Base-by-base conservation (phyloP, 768 basidiomycete genomes). In the Suillus occidentalis region DNA sequence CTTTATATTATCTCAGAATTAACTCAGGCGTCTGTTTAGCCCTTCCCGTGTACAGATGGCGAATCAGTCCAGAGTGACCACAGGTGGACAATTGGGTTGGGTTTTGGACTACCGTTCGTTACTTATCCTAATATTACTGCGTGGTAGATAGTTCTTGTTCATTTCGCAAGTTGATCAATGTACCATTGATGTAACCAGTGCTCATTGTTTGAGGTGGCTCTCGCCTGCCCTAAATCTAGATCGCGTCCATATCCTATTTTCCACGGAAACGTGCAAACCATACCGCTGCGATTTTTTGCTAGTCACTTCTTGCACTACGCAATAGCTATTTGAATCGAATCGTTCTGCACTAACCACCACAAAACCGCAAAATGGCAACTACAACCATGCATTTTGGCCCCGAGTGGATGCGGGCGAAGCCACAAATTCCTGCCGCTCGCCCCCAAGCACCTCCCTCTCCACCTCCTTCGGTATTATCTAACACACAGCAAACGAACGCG, bases 371-470 rank as follows among this genome's bases (percentile, higher is more conserved):
- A 80, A 84, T 84, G 83, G 75, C 83, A 55, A 74, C 90, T 67
- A 82, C 84, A 34, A 89, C 91, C 13, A 90, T 94, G 87, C 92
- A 94, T 76, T 94, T 94, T 82, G 92, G 91, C 72, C 92, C 92
- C 56, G 92, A 94, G 79, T 94, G 92, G 92, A 94, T 94, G 92
- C 87, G 92, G 72, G 85, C 88, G 69, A 93, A 93, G 80, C 86
- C 85, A 67, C 85, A 86, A 64, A 76, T 83, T 55, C 75, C 83
- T 53, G 25, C 50, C 16, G 73, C 83, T 66, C 86, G 83, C 72
- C 77, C 81, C 50, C 87, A 82, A 67, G 81, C 75, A 60, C 84
- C 85, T 59, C 83, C 90, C 18, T 83, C 90, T 2, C 85, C 89
- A 31, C 89, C 89, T 36, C 85, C 84, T 45, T 64, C 65, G 72